Evolutionary conservation across 1,284 basidiomycete species (phyloP).

Genomic region (Porodaedalea pini): DNA sequence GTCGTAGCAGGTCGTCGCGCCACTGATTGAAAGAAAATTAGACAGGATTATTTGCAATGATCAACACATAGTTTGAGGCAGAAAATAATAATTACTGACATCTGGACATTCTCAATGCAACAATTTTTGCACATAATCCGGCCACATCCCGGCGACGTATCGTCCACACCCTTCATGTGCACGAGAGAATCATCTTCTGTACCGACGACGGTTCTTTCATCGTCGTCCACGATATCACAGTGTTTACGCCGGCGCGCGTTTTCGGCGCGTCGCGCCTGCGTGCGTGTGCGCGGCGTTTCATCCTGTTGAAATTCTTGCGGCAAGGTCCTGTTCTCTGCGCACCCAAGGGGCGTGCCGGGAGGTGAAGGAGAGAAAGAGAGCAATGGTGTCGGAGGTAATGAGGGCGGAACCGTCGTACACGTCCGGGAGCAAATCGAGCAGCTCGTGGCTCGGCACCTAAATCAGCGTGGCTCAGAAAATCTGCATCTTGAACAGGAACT

Average conservation of each 20-base stretch:
- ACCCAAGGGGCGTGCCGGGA: slow-evolving; percentile 21
- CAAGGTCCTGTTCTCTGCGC: slow-evolving; percentile 21
- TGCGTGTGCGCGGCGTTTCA: slow-evolving; percentile 13
- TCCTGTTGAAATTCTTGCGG: slow-evolving; percentile 15
- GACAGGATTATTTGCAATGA: neutral
- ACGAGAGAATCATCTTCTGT: slow-evolving; percentile 4
- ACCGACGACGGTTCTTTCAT: slow-evolving; percentile 7
- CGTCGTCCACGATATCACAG: slow-evolving; percentile 21
- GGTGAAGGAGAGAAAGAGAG: slow-evolving; percentile 28
- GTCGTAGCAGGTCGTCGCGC: slow-evolving; percentile 22
- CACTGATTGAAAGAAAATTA: slow-evolving; percentile 9
- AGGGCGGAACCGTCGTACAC: slow-evolving; percentile 29
- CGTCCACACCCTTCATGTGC: slow-evolving; percentile 13
- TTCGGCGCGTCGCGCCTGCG: neutral
- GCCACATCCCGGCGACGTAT: slow-evolving; percentile 29
- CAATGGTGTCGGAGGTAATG: slow-evolving; percentile 28
- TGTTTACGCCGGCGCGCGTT: slow-evolving; percentile 19
- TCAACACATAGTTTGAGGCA: slow-evolving; percentile 20
- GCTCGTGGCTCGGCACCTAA: slow-evolving; percentile 31
- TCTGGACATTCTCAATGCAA: slow-evolving; percentile 31
- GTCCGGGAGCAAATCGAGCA: slow-evolving; percentile 34
- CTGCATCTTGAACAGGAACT: neutral
- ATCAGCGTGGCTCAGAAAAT: neutral
- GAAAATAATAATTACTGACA: slow-evolving; percentile 24
- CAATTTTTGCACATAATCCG: slow-evolving; percentile 32